Base-by-base conservation (phyloP, 2,329 filamentous ascomycete genomes). In the Clarireedia hainanense region DNA sequence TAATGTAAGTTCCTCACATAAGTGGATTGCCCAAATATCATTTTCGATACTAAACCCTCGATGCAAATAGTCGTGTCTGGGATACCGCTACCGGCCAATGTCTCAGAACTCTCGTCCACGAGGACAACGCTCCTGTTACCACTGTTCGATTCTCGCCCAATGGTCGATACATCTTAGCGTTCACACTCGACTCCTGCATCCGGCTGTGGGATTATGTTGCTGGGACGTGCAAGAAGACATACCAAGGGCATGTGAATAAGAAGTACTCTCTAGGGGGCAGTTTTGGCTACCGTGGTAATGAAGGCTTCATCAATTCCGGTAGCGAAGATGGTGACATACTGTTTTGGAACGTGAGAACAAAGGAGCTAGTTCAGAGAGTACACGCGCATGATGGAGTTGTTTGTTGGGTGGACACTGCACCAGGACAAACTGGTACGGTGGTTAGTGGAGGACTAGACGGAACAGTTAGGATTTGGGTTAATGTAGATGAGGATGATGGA, bases 51-150 rank as follows among this genome's bases (percentile, higher is more conserved):
- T 47, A 30, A 47, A 27, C 5, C 7, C 15, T 24, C 14, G 24
- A 23, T 15, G 6, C 10, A 12, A 2, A 2, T 26, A 87, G 83
- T 61, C 87, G 94, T 56, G 87, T 99, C 60, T 99, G 94, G 94
- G 94, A 99, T 68, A 95, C 92, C 0, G 85, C 85, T 17, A 96
- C 92, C 2, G 94, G 94, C 2, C 94, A 99, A 71, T 99, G 94
- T 71, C 78, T 99, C 27, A 86, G 91, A 51, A 99, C 94, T 0
- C 80, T 99, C 2, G 90, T 99, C 14, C 91, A 97, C 74, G 94
- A 97, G 74, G 94, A 97, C 70, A 95, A 96, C 68, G 89, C 90
- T 0, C 85, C 89, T 15, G 91, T 96, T 6, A 88, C 89, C 1
- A 88, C 86, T 34, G 94, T 97, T 43, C 87, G 87, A 68, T 99